Base-by-base conservation (phyloP, 2,329 filamentous ascomycete genomes). In the Fusarium brachygibbosum region DNA sequence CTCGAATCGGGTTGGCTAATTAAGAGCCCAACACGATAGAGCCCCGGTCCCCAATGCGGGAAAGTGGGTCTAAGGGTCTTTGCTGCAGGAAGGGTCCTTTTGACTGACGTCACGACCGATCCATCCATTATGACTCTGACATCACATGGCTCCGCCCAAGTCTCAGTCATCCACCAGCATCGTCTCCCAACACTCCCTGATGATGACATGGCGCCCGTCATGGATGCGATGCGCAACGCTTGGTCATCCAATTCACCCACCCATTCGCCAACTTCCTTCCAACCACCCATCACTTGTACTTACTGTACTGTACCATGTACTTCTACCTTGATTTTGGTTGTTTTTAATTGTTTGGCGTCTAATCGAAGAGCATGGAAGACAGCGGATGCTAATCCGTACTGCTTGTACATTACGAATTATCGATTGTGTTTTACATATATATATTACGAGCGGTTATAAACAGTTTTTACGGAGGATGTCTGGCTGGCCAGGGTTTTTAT, bases 1-100 rank as follows among this genome's bases (percentile, higher is more conserved):
- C 58, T 50, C 51, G 57, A 60, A 65, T 45, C 32, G 65, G 68
- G 50, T 69, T 71, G 69, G 69, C 42, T 34, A 29, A 28, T 28
- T 19, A 57, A 41, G 34, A 23, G 35, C 45, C 52, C 66, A 53
- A 50, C 51, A 50, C 63, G 58, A 70, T 62, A 60, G 58, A 41
- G 50, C 49, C 41, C 45, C 38, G 40, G 54, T 38, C 21, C 35
- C 21, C 38, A 54, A 62, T 44, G 70, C 53, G 57, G 60, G 40
- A 23, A 42, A 35, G 73, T 74, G 75, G 76, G 63, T 48, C 69
- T 55, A 58, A 77, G 76, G 76, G 76, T 76, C 77, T 66, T 74
- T 68, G 52, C 55, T 70, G 67, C 67, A 70, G 63, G 53, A 68
- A 76, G 76, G 76, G 76, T 77, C 77, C 74, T 78, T 50, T 52